Conservation (phyloP, 345 rosid genomes). For the Populus simonii region DNA sequence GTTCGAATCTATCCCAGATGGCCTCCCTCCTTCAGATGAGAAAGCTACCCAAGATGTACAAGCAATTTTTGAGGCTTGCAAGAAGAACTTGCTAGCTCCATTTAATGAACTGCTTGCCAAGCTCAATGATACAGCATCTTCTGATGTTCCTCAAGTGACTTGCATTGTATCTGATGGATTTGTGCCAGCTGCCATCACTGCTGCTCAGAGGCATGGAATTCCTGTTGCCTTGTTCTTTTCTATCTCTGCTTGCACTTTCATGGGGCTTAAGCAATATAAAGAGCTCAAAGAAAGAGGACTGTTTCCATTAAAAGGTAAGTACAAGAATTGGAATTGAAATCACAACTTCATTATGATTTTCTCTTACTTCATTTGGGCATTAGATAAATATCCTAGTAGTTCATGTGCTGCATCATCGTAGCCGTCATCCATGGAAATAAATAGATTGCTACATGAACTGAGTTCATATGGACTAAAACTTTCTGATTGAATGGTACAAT, state of each 20-base stretch:
- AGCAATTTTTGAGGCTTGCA: background rate
- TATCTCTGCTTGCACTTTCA: background rate
- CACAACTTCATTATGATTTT: too few species aligned
- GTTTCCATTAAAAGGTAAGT: background rate
- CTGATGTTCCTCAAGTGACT: background rate
- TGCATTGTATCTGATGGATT: slow-evolving; percentile 2
- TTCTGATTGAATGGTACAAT: too few species aligned
- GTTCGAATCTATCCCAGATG: slow-evolving; percentile 1
- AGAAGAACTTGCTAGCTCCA: background rate
- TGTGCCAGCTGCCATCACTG: background rate
- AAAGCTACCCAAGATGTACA: background rate
- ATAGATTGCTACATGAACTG: too few species aligned
- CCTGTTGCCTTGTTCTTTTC: background rate
- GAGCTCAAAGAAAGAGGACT: background rate
- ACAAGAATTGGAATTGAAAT: background rate
- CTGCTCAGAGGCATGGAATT: background rate
- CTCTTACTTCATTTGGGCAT: too few species aligned
- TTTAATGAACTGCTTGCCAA: slow-evolving; percentile 1
- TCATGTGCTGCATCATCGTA: too few species aligned
- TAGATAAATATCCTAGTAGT: too few species aligned
- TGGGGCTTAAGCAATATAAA: background rate
- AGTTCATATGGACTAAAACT: too few species aligned
- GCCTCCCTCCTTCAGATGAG: background rate
- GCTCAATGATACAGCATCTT: background rate
- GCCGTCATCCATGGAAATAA: too few species aligned